Evolutionary conservation across 163 green algal genomes (phyloP).

Genomic region (Volvox carteri): DNA sequence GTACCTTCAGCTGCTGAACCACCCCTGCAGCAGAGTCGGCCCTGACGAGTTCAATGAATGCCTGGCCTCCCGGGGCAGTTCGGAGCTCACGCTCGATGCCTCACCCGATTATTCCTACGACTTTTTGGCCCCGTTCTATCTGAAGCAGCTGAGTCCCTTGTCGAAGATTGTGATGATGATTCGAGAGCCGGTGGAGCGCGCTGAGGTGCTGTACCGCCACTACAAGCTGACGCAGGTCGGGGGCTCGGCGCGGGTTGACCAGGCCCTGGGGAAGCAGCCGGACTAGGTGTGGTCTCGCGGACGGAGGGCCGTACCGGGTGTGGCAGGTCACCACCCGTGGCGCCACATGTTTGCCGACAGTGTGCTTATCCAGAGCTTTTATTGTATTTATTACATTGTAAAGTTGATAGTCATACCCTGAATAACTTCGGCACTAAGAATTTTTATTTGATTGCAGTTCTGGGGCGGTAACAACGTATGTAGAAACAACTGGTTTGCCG

Average conservation of each 20-base stretch:
- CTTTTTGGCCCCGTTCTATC: neutral
- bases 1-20: neutral
- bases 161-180: slow-evolving; percentile 23
- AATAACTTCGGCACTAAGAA: too few relatives aligned
- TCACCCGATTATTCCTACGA: neutral
- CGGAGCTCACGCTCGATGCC: neutral
- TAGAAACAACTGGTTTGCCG: too few relatives aligned
- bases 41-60: neutral
- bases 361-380: too few relatives aligned
- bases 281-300: too few relatives aligned
- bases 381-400: too few relatives aligned
- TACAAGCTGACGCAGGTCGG: neutral
- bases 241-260: neutral
- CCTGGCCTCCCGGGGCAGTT: neutral
- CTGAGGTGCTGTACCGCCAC: slow-evolving; percentile 3
- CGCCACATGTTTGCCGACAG: too few relatives aligned
- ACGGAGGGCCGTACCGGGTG: too few relatives aligned
- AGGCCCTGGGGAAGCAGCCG: too few relatives aligned
- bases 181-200: neutral
- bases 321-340: too few relatives aligned
- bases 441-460: too few relatives aligned
- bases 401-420: too few relatives aligned
- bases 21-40: neutral
- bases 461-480: too few relatives aligned
- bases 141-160: neutral